phyloP scores from a whole-genome alignment of 768 basidiomycete species.

The Podaxis mareebaensis region DNA sequence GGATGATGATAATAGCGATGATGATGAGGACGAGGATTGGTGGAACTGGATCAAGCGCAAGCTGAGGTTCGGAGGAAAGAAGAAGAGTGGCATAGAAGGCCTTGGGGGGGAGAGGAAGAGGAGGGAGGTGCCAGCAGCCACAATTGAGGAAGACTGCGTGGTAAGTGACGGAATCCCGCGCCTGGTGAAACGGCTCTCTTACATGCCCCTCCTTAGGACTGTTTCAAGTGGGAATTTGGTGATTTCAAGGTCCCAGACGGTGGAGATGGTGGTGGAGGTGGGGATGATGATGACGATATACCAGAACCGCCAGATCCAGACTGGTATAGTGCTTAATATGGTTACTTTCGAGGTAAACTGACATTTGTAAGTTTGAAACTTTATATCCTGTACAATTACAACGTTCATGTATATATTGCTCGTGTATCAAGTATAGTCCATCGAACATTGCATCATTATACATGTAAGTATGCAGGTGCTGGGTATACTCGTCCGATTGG shows the following conservation, averaged over 20 bases:
- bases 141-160: conserved; percentile 64
- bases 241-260: conserved; percentile 30
- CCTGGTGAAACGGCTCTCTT: neutral
- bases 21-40: conserved; percentile 34
- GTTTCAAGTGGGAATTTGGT: conserved; percentile 77
- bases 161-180: conserved; percentile 32
- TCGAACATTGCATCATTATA: neutral
- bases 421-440: neutral
- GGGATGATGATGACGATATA: conserved; percentile 3
- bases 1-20: conserved; percentile 19
- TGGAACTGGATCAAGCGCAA: conserved; percentile 11
- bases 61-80: conserved; percentile 18
- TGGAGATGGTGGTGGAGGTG: neutral
- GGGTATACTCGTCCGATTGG: neutral
- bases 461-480: neutral
- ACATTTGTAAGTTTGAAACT: neutral
- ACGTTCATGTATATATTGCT: neutral
- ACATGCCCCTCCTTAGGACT: conserved; percentile 50
- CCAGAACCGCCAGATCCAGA: conserved; percentile 7
- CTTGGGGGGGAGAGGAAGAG: conserved; percentile 19
- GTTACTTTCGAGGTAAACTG: neutral
- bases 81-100: conserved; percentile 34
- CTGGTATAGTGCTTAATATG: neutral
- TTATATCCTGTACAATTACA: neutral
- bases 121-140: conserved; percentile 57